A percentile compares a stretch with the other conserved stretches of the same genome.
phyloP scores from a whole-genome alignment of 805 yeast genomes.

The Pichia nanzhaoensis region DNA sequence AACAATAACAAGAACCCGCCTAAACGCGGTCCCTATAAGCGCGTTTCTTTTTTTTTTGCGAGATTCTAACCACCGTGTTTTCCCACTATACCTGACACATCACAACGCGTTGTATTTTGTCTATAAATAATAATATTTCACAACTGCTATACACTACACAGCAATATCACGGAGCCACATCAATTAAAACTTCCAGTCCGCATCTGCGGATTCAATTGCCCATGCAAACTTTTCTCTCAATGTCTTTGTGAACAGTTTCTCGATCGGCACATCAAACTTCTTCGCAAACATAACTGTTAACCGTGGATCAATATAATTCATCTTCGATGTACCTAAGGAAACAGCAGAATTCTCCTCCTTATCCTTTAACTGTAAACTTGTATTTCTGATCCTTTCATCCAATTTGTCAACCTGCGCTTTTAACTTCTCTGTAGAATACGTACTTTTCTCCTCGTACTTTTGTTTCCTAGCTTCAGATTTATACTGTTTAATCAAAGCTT shows the following conservation, averaged over 20 bases:
- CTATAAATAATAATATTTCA: too few relatives aligned
- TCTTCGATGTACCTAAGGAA: conserved; percentile 86
- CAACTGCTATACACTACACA: too few relatives aligned
- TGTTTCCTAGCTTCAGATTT: conserved; percentile 53
- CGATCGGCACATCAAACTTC: conserved; percentile 82
- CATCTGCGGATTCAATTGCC: conserved; percentile 92
- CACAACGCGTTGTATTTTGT: background rate
- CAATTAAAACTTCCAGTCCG: conserved; percentile 81
- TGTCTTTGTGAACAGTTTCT: conserved; percentile 85
- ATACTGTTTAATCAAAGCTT: conserved; percentile 45
- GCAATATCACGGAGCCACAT: too few relatives aligned
- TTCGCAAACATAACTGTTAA: conserved; percentile 84
- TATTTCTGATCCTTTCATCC: conserved; percentile 63
- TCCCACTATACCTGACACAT: background rate
- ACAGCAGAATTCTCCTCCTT: conserved; percentile 93
- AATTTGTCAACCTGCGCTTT: conserved; percentile 63
- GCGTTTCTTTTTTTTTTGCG: background rate
- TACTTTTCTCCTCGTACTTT: conserved; percentile 47
- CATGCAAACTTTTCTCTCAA: conserved; percentile 87
- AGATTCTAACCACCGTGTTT: too few relatives aligned
- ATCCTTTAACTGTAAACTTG: conserved; percentile 73
- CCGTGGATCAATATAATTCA: conserved; percentile 93
- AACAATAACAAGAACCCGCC: background rate
- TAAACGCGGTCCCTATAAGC: background rate
- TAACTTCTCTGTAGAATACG: conserved; percentile 59